phyloP scores from a whole-genome alignment of 2,329 filamentous ascomycete genomes.

The Rhynchosporium secalis region DNA sequence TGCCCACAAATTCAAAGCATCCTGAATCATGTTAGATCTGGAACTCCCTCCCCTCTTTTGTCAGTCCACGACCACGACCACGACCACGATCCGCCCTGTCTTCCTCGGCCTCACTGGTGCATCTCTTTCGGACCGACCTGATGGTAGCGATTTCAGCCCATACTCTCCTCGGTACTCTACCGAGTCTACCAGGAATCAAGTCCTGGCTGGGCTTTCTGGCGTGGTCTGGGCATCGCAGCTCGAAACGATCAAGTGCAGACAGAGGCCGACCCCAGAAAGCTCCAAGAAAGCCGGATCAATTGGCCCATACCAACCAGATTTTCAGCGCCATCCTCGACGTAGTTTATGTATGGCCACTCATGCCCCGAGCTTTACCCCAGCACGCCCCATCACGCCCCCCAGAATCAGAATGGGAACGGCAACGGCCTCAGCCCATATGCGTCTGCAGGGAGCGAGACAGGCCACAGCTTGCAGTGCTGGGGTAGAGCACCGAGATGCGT shows the following conservation, averaged over 20 bases:
- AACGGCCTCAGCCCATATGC: constrained; percentile 5
- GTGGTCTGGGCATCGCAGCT: constrained; percentile 7
- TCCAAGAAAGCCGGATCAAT: not conserved
- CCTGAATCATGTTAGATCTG: too few relatives aligned
- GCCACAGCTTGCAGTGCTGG: constrained; percentile 2
- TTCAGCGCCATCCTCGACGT: not conserved
- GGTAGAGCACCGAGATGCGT: constrained; percentile 11
- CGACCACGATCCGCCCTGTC: not conserved
- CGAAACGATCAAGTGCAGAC: constrained; percentile 3
- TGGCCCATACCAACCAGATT: constrained; percentile 4
- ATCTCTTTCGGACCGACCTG: constrained; percentile 13
- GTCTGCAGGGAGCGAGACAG: not conserved
- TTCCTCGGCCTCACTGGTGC: constrained; percentile 7
- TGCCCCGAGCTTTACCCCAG: not conserved
- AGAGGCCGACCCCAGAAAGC: too few relatives aligned
- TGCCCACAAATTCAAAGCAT: too few relatives aligned
- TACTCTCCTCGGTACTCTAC: not conserved
- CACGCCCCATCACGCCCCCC: not conserved
- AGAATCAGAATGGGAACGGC: not conserved
- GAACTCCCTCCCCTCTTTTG: too few relatives aligned
- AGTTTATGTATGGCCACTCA: constrained; percentile 2
- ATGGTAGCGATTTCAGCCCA: constrained; percentile 8
- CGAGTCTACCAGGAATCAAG: not conserved
- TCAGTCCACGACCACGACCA: not conserved
- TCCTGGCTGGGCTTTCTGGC: not conserved